A percentile compares a stretch with the other conserved stretches of the same genome.
Conservation (phyloP, 495 filamentous ascomycete genomes). For the Lasiosphaeria ovina region DNA sequence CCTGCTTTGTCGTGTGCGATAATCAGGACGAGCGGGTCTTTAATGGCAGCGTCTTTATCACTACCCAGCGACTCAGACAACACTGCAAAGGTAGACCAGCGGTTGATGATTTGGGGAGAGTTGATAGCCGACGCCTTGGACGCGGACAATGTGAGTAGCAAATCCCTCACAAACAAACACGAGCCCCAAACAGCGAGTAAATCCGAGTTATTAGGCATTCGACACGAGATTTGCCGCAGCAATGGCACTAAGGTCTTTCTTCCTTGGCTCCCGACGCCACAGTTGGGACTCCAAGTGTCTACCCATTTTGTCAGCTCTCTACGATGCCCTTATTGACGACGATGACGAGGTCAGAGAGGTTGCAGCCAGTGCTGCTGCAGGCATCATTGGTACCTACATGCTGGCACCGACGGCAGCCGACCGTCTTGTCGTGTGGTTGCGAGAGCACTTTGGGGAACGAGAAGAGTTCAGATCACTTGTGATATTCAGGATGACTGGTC, state of each 20-base stretch:
- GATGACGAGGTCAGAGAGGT: slow-evolving; percentile 80
- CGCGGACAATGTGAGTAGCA: slow-evolving; percentile 42
- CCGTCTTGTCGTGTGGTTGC: slow-evolving; percentile 37
- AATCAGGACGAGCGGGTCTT: slow-evolving; percentile 42
- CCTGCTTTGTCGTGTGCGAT: slow-evolving; percentile 45
- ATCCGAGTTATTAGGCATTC: slow-evolving; percentile 51
- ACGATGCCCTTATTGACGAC: slow-evolving; percentile 72
- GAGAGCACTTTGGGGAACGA: slow-evolving; percentile 18
- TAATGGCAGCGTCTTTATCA: slow-evolving; percentile 34
- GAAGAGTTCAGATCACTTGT: slow-evolving; percentile 35
- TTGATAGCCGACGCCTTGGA: slow-evolving; percentile 43
- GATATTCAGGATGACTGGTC: slow-evolving; percentile 35
- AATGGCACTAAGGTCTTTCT: slow-evolving; percentile 35
- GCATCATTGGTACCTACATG: slow-evolving; percentile 35
- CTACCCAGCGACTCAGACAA: slow-evolving; percentile 1
- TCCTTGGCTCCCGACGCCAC: slow-evolving; percentile 7
- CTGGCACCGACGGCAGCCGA: slow-evolving; percentile 42
- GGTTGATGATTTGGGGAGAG: slow-evolving; percentile 40
- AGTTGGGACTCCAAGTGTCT: slow-evolving; percentile 30
- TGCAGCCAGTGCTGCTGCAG: slow-evolving; percentile 50
- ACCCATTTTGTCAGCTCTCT: slow-evolving; percentile 49
- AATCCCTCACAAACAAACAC: slow-evolving; percentile 1
- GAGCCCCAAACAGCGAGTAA: background rate
- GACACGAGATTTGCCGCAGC: slow-evolving; percentile 62
- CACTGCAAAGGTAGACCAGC: slow-evolving; percentile 17